Evolutionary conservation across 352 stramenopile species (phyloP).

Genomic region (Phytophthora vignae): DNA sequence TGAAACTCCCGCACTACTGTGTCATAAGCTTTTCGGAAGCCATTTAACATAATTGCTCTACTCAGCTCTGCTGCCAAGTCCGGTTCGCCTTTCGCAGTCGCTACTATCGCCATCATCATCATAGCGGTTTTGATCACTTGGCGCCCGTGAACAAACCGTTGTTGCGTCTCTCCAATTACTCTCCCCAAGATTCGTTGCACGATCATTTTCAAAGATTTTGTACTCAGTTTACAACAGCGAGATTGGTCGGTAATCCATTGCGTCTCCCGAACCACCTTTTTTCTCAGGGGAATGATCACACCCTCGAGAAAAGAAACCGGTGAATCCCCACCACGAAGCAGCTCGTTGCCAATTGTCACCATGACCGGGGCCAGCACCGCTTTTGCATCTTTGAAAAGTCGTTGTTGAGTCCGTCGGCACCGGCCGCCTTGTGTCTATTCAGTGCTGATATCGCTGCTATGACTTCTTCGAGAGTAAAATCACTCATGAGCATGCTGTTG

Average conservation of each 20-base stretch:
- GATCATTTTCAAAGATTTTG: slow-evolving; percentile 1
- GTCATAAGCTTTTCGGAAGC: neutral
- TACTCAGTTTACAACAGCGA: slow-evolving; percentile 1
- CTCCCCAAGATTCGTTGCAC: neutral
- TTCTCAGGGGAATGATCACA: neutral
- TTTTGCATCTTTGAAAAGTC: slow-evolving; percentile 1
- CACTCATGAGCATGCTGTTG: neutral
- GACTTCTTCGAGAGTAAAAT: neutral
- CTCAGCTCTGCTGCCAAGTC: neutral
- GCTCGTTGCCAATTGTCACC: slow-evolving; percentile 1
- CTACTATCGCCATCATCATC: neutral
- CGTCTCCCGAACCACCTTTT: neutral
- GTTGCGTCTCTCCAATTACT: neutral
- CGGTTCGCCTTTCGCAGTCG: neutral
- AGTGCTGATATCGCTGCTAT: neutral
- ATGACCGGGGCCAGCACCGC: neutral
- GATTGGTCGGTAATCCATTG: slow-evolving; percentile 10
- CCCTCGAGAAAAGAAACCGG: neutral
- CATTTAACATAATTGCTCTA: neutral
- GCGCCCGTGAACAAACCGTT: neutral
- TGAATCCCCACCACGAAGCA: neutral
- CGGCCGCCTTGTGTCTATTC: slow-evolving; percentile 1
- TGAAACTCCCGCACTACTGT: neutral
- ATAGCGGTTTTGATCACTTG: slow-evolving; percentile 1
- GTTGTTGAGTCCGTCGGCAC: neutral